phyloP scores from a whole-genome alignment of 495 filamentous ascomycete species.

The Stereocaulon alpinum region DNA sequence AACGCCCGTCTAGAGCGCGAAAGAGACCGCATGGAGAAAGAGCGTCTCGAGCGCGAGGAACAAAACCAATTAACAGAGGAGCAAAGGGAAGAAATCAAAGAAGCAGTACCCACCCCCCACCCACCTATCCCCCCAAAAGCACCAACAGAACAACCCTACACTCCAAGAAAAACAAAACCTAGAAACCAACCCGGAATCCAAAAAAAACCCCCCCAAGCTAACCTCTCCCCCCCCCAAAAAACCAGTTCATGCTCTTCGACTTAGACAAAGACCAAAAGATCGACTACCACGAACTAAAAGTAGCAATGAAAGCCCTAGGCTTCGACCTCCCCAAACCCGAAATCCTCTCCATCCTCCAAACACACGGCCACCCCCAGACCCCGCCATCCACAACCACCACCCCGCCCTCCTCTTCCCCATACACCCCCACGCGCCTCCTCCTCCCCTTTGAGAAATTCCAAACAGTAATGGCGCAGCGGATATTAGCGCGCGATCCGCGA shows the following conservation, averaged over 20 bases:
- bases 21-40: slow-evolving; percentile 24
- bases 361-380: slow-evolving; percentile 52
- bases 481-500: slow-evolving; percentile 69
- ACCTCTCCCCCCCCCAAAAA: no score
- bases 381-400: slow-evolving; percentile 5
- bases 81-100: slow-evolving; percentile 79
- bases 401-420: slow-evolving; percentile 1
- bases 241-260: slow-evolving; percentile 89
- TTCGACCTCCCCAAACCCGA: slow-evolving; percentile 83
- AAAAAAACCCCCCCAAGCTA: no score
- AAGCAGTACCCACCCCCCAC: slow-evolving; percentile 56
- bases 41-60: slow-evolving; percentile 30
- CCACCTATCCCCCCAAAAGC: neutral
- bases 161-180: no score
- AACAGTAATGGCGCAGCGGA: slow-evolving; percentile 66
- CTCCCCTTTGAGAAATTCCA: slow-evolving; percentile 67
- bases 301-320: slow-evolving; percentile 90
- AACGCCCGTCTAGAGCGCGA: slow-evolving; percentile 28
- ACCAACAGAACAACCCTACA: no score
- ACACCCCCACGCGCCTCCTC: slow-evolving; percentile 44
- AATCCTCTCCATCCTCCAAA: slow-evolving; percentile 62
- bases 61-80: slow-evolving; percentile 58
- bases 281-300: slow-evolving; percentile 96
- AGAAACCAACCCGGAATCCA: no score
- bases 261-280: slow-evolving; percentile 90